phyloP scores from a whole-genome alignment of 2,329 filamentous ascomycete species.

The Aureobasidium sp. region DNA sequence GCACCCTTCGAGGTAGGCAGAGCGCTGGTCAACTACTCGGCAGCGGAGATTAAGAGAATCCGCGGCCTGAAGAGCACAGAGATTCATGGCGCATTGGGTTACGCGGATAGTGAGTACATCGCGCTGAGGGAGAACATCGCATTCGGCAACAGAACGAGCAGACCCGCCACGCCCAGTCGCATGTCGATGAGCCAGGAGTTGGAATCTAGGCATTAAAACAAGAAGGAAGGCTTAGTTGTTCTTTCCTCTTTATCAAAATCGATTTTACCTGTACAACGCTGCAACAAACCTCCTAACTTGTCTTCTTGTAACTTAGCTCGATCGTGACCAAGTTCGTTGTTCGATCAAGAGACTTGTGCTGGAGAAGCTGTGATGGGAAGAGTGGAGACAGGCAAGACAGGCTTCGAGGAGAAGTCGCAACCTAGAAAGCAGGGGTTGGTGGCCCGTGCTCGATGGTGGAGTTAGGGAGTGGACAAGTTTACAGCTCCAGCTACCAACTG shows the following conservation, averaged over 20 bases:
- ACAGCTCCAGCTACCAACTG: constrained; percentile 6
- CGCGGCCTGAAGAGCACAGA: constrained; percentile 75
- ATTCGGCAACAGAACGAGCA: constrained; percentile 43
- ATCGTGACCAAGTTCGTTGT: neutral
- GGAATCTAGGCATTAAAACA: neutral
- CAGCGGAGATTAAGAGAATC: constrained; percentile 72
- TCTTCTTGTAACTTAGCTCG: no score
- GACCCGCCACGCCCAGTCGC: constrained; percentile 10
- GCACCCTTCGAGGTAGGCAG: constrained; percentile 65
- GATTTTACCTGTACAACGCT: neutral
- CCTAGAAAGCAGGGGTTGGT: constrained; percentile 2
- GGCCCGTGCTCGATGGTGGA: neutral
- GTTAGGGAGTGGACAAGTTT: constrained; percentile 12
- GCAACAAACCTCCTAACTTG: no score
- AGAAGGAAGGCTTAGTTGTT: neutral
- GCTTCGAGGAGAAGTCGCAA: neutral
- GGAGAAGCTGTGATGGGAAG: neutral
- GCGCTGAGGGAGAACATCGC: constrained; percentile 82
- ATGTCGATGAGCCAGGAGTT: constrained; percentile 8
- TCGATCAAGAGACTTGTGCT: neutral
- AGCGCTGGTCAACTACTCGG: constrained; percentile 88
- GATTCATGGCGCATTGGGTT: constrained; percentile 73
- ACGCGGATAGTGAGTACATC: constrained; percentile 91
- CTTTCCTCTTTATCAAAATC: neutral
- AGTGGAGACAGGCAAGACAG: neutral